These are phyloP conservation scores for Magnaporthiopsis poae DNA, from an alignment of 2,329 filamentous ascomycete genomes.

Conservation along the genomic window DNA sequence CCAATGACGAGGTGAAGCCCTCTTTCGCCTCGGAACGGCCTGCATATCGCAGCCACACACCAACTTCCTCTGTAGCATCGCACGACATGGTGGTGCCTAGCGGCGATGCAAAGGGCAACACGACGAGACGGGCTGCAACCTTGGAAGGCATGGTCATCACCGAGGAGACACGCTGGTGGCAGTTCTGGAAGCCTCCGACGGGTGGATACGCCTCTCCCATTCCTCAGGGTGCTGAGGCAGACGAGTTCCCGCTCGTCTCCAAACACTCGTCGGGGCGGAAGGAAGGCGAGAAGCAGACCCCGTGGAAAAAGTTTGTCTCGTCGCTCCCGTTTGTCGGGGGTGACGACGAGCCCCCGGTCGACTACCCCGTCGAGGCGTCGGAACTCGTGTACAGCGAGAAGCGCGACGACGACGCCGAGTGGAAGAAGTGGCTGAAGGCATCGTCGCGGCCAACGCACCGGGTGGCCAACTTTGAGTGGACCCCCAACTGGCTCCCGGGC, in stretches of 20 bases:
- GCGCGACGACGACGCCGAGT: slow-evolving; percentile 56
- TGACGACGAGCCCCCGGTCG: slow-evolving; percentile 29
- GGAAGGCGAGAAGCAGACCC: slow-evolving; percentile 33
- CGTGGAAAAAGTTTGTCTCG: slow-evolving; percentile 41
- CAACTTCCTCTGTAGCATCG: slow-evolving; percentile 1
- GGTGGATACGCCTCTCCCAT: slow-evolving; percentile 53
- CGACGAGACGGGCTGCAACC: slow-evolving; percentile 40
- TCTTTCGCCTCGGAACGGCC: slow-evolving; percentile 21
- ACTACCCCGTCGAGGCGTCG: slow-evolving; percentile 52
- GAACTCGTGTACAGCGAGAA: slow-evolving; percentile 51
- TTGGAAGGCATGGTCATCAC: slow-evolving; percentile 39
- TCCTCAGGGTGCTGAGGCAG: slow-evolving; percentile 43
- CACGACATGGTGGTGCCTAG: not conserved
- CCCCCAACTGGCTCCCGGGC: slow-evolving; percentile 60
- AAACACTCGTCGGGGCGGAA: slow-evolving; percentile 9
- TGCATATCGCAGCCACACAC: slow-evolving; percentile 17
- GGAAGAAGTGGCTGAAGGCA: slow-evolving; percentile 72
- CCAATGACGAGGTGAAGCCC: slow-evolving; percentile 25
- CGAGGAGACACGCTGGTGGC: slow-evolving; percentile 43
- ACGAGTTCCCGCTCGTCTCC: slow-evolving; percentile 29
- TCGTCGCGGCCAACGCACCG: slow-evolving; percentile 80
- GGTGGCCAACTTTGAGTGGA: slow-evolving; percentile 50
- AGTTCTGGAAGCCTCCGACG: slow-evolving; percentile 55
- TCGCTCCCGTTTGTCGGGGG: slow-evolving; percentile 40
- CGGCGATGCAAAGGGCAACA: slow-evolving; percentile 33